These are phyloP conservation scores for Entrophospora sp. DNA, from an alignment of 192 early-diverging fungal genomes.

Conservation along the genomic window DNA sequence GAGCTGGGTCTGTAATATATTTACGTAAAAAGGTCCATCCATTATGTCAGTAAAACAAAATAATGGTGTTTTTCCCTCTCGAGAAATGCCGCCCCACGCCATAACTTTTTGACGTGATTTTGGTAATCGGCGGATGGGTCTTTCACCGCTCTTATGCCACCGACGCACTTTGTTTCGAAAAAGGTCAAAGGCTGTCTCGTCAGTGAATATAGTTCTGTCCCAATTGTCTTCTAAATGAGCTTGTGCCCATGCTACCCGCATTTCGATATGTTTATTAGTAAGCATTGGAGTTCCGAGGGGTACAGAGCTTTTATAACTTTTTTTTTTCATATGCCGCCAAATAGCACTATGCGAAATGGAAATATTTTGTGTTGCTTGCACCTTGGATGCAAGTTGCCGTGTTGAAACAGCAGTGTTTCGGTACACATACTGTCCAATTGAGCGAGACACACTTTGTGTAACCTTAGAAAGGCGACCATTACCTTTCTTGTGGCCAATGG, in stretches of 20 bases:
- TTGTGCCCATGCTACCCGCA: neutral
- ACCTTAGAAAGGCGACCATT: neutral
- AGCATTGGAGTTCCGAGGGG: neutral
- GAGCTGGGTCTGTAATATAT: neutral
- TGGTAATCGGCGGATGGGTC: neutral
- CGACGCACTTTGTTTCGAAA: neutral
- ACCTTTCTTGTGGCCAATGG: too few relatives aligned
- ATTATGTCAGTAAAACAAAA: neutral
- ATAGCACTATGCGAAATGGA: neutral
- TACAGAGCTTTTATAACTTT: neutral
- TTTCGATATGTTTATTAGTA: neutral
- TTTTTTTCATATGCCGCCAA: neutral
- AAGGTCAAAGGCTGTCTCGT: neutral
- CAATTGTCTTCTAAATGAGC: neutral
- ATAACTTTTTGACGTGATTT: neutral
- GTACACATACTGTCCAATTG: neutral
- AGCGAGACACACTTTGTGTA: neutral
- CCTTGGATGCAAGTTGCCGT: neutral
- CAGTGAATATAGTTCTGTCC: neutral
- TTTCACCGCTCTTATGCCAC: neutral
- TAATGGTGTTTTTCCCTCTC: neutral
- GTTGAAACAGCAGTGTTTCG: neutral
- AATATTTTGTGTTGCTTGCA: constrained; percentile 17
- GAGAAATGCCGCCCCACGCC: neutral
- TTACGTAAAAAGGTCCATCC: neutral